These are phyloP conservation scores for Dacryopinax spathularia DNA, from an alignment of 768 basidiomycete genomes.

Conservation along the genomic window DNA sequence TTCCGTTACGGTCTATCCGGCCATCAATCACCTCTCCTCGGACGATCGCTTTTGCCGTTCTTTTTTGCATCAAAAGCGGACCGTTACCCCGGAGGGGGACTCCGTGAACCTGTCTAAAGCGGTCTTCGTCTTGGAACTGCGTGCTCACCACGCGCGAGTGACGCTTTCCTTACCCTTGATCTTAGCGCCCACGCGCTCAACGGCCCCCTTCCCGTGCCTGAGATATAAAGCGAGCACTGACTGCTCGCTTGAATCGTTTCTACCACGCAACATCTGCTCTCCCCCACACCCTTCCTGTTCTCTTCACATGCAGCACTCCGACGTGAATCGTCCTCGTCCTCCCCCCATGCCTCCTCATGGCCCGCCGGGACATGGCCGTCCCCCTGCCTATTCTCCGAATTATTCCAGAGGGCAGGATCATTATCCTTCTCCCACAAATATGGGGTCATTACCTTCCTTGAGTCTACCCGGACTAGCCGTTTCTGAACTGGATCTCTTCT, in stretches of 20 bases:
- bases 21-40: constrained; percentile 3
- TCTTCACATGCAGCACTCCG: constrained; percentile 1
- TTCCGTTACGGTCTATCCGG: not conserved
- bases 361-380: not conserved
- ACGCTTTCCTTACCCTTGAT: not conserved
- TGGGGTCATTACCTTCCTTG: not conserved
- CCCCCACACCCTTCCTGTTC: not conserved
- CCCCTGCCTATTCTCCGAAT: not conserved
- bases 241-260: not conserved
- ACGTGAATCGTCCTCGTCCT: not conserved
- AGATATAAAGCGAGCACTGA: constrained; percentile 1
- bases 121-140: not conserved
- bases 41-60: not conserved
- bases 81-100: not conserved
- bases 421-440: not conserved
- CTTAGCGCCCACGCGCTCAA: not conserved
- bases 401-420: not conserved
- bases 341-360: not conserved
- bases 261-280: no score
- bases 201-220: not conserved
- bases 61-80: not conserved
- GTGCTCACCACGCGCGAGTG: constrained; percentile 1
- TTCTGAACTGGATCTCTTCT: not conserved
- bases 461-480: not conserved
- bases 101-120: not conserved